These are phyloP conservation scores for Diophrys appendiculata DNA, from an alignment of 73 alveolate species.

Conservation along the genomic window DNA sequence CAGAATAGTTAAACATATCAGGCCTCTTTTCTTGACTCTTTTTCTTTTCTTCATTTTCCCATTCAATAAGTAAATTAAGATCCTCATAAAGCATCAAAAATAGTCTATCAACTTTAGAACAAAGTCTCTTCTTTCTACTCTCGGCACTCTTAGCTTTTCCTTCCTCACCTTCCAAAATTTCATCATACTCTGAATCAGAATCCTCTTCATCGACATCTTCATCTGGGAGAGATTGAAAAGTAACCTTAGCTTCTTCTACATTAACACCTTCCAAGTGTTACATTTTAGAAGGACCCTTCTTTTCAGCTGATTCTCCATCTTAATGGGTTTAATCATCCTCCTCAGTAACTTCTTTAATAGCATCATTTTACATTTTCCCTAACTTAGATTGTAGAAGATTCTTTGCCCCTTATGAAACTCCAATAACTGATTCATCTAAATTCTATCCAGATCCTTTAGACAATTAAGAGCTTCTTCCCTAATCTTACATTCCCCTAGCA, in stretches of 20 bases:
- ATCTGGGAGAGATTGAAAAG: slow-evolving; percentile 9
- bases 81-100: slow-evolving; percentile 52
- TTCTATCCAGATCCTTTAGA: too few species aligned
- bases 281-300: slow-evolving; percentile 1
- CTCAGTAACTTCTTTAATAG: slow-evolving; percentile 15
- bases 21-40: slow-evolving; percentile 33
- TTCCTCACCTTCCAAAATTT: neutral
- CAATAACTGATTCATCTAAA: slow-evolving; percentile 39
- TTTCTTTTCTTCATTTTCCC: slow-evolving; percentile 72
- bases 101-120: slow-evolving; percentile 47
- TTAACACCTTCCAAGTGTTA: slow-evolving; percentile 20
- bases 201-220: slow-evolving; percentile 20
- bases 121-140: slow-evolving; percentile 47
- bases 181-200: neutral
- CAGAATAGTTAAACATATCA: slow-evolving; percentile 34
- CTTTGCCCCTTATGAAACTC: slow-evolving; percentile 28
- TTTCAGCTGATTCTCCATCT: neutral
- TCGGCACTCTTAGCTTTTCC: slow-evolving; percentile 5
- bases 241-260: slow-evolving; percentile 36
- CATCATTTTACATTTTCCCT: neutral
- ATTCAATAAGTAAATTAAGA: slow-evolving; percentile 54
- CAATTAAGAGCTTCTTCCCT: too few species aligned
- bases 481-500: too few species aligned
- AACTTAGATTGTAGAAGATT: slow-evolving; percentile 11
- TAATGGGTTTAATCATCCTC: slow-evolving; percentile 28